phyloP scores from a whole-genome alignment of 140 eudicot species.

The Bidens hawaiensis region DNA sequence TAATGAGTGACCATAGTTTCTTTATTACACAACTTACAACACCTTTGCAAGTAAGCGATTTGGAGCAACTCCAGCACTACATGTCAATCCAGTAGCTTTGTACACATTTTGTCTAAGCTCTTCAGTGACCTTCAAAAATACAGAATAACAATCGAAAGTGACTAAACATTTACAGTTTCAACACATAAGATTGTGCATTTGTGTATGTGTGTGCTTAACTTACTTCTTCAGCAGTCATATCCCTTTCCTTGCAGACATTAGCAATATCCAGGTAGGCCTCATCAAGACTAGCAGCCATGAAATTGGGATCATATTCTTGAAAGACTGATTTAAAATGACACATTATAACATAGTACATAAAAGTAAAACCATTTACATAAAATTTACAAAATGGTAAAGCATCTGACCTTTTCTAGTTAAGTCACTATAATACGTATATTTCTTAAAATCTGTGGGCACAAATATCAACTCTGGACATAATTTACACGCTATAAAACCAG shows the following conservation, averaged over 20 bases:
- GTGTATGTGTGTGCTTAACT: constrained; percentile 18
- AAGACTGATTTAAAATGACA: constrained; percentile 38
- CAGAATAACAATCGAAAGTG: not conserved
- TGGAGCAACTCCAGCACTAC: constrained; percentile 98
- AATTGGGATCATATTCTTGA: constrained; percentile 78
- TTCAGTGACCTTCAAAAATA: constrained; percentile 64
- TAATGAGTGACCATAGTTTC: not conserved
- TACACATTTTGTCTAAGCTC: constrained; percentile 68
- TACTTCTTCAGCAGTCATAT: constrained; percentile 68
- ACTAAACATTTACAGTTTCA: constrained; percentile 8
- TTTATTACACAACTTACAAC: constrained; percentile 12
- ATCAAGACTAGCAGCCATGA: constrained; percentile 87
- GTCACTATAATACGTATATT: constrained; percentile 75
- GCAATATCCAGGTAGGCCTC: constrained; percentile 97
- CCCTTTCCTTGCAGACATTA: constrained; percentile 63
- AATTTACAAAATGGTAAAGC: not conserved
- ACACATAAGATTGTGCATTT: too few species aligned
- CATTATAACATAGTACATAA: not conserved
- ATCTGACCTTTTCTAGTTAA: constrained; percentile 85
- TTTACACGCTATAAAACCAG: constrained; percentile 94
- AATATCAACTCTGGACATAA: constrained; percentile 88
- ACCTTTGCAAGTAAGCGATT: constrained; percentile 99
- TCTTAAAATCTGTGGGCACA: constrained; percentile 86
- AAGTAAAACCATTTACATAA: not conserved
- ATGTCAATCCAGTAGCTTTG: constrained; percentile 88